These are phyloP conservation scores for Sporothrix globosa DNA, from an alignment of 2,329 filamentous ascomycete genomes.

Conservation along the genomic window DNA sequence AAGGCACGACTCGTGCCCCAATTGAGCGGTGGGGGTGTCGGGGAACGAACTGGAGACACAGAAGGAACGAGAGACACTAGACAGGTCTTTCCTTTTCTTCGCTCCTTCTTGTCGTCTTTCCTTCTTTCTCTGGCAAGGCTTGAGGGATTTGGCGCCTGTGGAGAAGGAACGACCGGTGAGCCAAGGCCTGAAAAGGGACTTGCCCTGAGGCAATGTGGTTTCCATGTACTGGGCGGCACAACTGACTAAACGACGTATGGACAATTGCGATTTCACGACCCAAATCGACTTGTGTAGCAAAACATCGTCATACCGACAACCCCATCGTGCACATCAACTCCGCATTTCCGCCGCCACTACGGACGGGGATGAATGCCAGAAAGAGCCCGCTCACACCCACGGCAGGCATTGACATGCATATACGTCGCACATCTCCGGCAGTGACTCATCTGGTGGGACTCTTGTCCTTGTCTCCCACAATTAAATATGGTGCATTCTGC, in stretches of 20 bases:
- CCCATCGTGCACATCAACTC: slow-evolving; percentile 15
- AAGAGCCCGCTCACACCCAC: background rate
- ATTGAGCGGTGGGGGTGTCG: slow-evolving; percentile 5
- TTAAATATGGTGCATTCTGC: slow-evolving; percentile 1
- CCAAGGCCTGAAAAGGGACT: slow-evolving; percentile 3
- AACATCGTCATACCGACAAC: background rate
- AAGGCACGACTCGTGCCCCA: slow-evolving; percentile 13
- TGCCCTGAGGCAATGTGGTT: slow-evolving; percentile 9
- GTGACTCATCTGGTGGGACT: slow-evolving; percentile 24
- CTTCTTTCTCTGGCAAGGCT: background rate
- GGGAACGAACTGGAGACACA: background rate
- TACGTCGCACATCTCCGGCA: slow-evolving; percentile 4
- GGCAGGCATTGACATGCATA: background rate
- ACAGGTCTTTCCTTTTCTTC: background rate
- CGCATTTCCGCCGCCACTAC: slow-evolving; percentile 1
- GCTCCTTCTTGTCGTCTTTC: background rate
- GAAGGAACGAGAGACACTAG: slow-evolving; percentile 18
- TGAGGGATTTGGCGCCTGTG: slow-evolving; percentile 22
- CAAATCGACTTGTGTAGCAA: background rate
- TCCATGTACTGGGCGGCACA: background rate
- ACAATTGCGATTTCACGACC: background rate
- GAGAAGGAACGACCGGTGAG: slow-evolving; percentile 4
- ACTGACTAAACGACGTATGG: slow-evolving; percentile 3
- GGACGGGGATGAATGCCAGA: slow-evolving; percentile 13
- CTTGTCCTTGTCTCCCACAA: background rate